A percentile compares a stretch with the other conserved stretches of the same genome.
Evolutionary conservation across 352 stramenopile genomes (phyloP).

Genomic region (Globisporangium parvum): DNA sequence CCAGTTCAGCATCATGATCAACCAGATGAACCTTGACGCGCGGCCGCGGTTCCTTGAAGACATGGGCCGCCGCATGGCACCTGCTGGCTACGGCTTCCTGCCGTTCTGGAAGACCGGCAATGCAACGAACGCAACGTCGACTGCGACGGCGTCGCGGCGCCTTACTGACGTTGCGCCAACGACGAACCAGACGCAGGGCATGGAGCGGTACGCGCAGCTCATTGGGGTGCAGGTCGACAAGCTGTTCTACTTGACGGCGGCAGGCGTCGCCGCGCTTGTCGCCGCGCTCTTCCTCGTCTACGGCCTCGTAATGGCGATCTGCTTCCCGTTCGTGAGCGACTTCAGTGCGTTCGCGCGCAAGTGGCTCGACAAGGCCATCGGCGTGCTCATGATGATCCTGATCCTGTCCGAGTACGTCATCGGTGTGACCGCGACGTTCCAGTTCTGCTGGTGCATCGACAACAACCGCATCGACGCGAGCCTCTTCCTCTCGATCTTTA

Average conservation of each 20-base stretch:
- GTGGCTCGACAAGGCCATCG: constrained; percentile 76
- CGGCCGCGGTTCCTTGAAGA: constrained; percentile 67
- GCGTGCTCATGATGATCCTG: constrained; percentile 76
- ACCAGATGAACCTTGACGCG: constrained; percentile 78
- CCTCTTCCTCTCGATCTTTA: constrained; percentile 57
- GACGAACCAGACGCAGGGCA: constrained; percentile 44
- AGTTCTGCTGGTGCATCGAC: constrained; percentile 82
- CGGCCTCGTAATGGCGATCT: constrained; percentile 34
- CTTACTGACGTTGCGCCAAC: constrained; percentile 17
- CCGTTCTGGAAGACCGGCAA: constrained; percentile 46
- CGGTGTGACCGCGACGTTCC: constrained; percentile 73
- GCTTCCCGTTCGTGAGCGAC: constrained; percentile 46
- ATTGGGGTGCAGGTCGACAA: constrained; percentile 73
- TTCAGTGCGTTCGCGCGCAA: constrained; percentile 53
- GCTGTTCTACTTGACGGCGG: constrained; percentile 78
- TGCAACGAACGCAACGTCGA: constrained; percentile 6
- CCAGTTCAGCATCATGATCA: constrained; percentile 81
- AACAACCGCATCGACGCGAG: constrained; percentile 45
- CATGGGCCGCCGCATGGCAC: constrained; percentile 68
- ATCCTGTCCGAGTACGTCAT: constrained; percentile 85
- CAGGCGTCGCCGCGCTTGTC: constrained; percentile 46
- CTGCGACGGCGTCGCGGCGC: constrained; percentile 19
- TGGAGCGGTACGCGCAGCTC: constrained; percentile 73
- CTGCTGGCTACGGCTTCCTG: constrained; percentile 57
- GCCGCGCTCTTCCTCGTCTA: constrained; percentile 44